Evolutionary conservation across 768 basidiomycete genomes (phyloP), one percentile per base, ranked within the genome.

Genomic region (Boletus insuetus): DNA sequence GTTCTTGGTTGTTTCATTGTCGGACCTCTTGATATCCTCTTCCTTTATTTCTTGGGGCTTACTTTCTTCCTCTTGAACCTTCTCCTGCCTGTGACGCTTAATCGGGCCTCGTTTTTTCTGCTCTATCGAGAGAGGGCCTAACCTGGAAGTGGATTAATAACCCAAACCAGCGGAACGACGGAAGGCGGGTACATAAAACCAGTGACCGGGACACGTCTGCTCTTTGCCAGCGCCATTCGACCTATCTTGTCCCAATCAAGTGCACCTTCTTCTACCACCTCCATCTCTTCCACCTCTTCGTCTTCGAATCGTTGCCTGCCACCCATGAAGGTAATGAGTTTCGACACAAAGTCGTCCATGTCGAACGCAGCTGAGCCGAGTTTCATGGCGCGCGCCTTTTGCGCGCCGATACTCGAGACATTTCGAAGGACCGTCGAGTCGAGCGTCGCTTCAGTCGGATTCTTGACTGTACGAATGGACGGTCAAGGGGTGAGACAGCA

Each of bases 361-460:
- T 99, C 96, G 65, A 98, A 99, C 14, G 87, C 85, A 51, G 91
- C 89, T 0, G 83, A 83, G 50, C 91, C 92, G 0, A 91, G 84
- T 69, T 91, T 94, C 84, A 96, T 87, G 31, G 86, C 85, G 31
- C 91, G 89, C n/a, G 94, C 94, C 67, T 95, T 88, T 61, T 87
- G 85, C 2, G 91, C 87, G 42, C 88, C 84, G 62, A 92, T 82
- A 56, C 83, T 87, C 4, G 91, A 87, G 12, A 88, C 84, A 66
- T 84, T 82, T 3, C 89, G 72, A 26, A 98, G 81, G 22, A 95
- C 79, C 40, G 81, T 79, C 0, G 96, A 94, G 70, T 98, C 97
- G 12, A 98, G 80, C 0, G 91, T 87, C 4, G 96, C 95, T 64
- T 97, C 93, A 49, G 89, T 86, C 0, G 94, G 88, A 19, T 85